Evolutionary conservation across 2,329 filamentous ascomycete species (phyloP).

Genomic region (Alternaria incomplexa): DNA sequence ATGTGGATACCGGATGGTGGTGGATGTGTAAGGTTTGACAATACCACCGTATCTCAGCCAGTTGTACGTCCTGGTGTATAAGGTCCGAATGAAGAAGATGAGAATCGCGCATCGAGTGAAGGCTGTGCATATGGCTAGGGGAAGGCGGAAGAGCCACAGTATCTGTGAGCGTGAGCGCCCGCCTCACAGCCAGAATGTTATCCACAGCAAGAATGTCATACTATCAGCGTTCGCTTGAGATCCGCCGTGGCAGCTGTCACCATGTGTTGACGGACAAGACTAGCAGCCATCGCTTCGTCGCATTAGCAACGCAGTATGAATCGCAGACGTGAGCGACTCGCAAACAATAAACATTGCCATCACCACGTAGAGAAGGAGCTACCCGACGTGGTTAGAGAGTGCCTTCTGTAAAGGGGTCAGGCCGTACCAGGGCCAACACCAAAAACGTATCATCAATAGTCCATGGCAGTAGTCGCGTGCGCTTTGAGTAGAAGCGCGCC

Average conservation of each 20-base stretch:
- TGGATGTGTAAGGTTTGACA: background rate
- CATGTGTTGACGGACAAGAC: slow-evolving; percentile 20
- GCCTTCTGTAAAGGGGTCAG: background rate
- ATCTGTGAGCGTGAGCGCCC: slow-evolving; percentile 21
- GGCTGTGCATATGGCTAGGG: slow-evolving; percentile 23
- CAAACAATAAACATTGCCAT: slow-evolving; percentile 21
- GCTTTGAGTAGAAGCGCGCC: slow-evolving; percentile 29
- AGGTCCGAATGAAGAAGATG: slow-evolving; percentile 33
- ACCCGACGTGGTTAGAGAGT: background rate
- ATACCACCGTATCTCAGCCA: slow-evolving; percentile 31
- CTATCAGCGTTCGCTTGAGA: slow-evolving; percentile 21
- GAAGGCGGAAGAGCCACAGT: slow-evolving; percentile 28
- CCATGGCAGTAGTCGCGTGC: slow-evolving; percentile 19
- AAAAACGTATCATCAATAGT: slow-evolving; percentile 32
- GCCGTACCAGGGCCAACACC: slow-evolving; percentile 24
- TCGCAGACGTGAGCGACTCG: slow-evolving; percentile 8
- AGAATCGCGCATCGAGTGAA: slow-evolving; percentile 30
- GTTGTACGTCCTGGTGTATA: slow-evolving; percentile 25
- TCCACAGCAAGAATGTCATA: background rate
- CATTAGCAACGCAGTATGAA: slow-evolving; percentile 9
- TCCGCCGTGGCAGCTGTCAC: slow-evolving; percentile 8
- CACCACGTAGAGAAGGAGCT: slow-evolving; percentile 26
- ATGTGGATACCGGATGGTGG: background rate
- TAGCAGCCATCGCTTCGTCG: slow-evolving; percentile 19
- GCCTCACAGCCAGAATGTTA: too few species aligned